Conservation (phyloP, 164 flowering plant species). For the Saururus chinensis region DNA sequence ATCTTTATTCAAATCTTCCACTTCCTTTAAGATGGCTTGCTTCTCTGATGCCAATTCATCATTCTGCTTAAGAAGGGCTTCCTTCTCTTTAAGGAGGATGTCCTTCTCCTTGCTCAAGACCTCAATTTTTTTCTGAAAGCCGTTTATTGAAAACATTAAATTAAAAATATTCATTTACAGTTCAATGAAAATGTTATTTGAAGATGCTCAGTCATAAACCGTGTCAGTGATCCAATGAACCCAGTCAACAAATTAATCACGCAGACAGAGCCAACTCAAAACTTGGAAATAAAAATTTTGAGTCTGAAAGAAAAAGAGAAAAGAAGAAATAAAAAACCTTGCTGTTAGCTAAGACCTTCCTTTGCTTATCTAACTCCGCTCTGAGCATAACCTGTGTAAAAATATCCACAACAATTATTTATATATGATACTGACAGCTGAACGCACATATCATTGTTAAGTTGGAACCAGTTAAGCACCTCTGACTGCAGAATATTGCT, state of each 20-base stretch:
- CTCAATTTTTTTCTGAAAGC: conserved; percentile 39
- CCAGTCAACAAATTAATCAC: not conserved
- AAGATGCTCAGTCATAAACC: too few relatives aligned
- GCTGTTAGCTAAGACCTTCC: conserved; percentile 15
- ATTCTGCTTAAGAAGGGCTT: conserved; percentile 48
- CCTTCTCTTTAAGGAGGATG: conserved; percentile 51
- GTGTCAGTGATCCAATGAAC: not conserved
- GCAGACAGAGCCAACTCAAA: not conserved
- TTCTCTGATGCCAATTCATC: conserved; percentile 27
- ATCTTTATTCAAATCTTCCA: conserved; percentile 41
- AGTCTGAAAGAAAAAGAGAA: not conserved
- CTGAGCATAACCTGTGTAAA: conserved; percentile 30
- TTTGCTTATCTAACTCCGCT: conserved; percentile 49
- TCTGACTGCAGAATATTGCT: conserved; percentile 36
- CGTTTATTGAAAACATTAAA: not conserved
- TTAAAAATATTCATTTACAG: too few relatives aligned
- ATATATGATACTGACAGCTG: too few relatives aligned
- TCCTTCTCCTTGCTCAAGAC: conserved; percentile 48
- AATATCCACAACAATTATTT: not conserved
- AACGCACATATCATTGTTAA: too few relatives aligned
- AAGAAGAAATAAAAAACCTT: conserved; percentile 30
- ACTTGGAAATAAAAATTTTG: not conserved
- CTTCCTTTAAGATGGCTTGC: not conserved
- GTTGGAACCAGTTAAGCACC: conserved; percentile 19
- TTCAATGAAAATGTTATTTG: too few relatives aligned